Conservation (phyloP, 805 yeast genomes). For the Phaffomyces opuntiae region DNA sequence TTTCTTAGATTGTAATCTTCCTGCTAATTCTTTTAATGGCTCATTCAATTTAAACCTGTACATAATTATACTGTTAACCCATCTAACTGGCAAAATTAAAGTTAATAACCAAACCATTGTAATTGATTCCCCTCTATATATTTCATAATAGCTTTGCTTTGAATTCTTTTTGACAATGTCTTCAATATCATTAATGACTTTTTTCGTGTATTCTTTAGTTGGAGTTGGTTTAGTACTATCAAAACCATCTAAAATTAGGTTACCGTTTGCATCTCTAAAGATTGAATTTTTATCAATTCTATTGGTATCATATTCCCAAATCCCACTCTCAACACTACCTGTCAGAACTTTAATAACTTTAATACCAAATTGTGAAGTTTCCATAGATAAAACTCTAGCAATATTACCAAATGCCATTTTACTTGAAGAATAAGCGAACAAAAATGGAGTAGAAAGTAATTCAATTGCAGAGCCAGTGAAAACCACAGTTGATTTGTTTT, state of each 20-base stretch:
- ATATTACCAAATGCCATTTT: constrained; percentile 35
- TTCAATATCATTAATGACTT: constrained; percentile 30
- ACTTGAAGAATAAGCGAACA: constrained; percentile 28
- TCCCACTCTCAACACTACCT: constrained; percentile 33
- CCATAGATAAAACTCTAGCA: constrained; percentile 28
- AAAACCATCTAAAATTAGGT: not conserved
- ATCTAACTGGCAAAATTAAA: constrained; percentile 1
- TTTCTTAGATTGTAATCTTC: not conserved
- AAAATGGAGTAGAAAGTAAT: constrained; percentile 28
- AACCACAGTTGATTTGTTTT: constrained; percentile 29
- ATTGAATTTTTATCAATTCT: constrained; percentile 8
- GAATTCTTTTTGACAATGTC: constrained; percentile 1
- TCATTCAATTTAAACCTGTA: not conserved
- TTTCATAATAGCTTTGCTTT: constrained; percentile 4
- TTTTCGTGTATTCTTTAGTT: constrained; percentile 31
- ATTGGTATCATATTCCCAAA: constrained; percentile 11
- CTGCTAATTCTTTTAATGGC: not conserved
- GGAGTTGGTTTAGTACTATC: constrained; percentile 11
- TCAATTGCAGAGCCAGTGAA: constrained; percentile 33
- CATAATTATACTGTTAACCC: not conserved
- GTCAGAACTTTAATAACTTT: constrained; percentile 32
- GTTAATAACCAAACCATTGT: constrained; percentile 8
- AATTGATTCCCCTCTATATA: constrained; percentile 9
- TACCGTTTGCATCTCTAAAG: constrained; percentile 6
- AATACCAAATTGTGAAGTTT: constrained; percentile 33